A percentile compares a stretch with the other conserved stretches of the same genome.
Conservation (phyloP, 2,329 filamentous ascomycete genomes). For the Penicillium sp. region DNA sequence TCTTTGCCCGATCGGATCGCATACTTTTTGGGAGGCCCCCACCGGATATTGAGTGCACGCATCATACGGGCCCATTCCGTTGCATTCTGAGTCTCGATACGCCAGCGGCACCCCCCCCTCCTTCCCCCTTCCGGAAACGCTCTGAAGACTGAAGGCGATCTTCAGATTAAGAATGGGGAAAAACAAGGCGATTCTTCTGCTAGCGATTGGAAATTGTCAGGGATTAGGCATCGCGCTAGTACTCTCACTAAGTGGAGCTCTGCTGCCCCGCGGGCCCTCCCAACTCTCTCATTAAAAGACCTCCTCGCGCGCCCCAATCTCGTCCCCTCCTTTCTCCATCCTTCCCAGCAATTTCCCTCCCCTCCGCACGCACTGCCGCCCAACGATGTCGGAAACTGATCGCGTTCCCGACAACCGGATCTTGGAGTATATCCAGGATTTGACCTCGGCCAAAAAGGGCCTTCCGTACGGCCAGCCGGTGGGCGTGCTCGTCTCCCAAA, state of each 20-base stretch:
- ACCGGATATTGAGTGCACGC: conserved; percentile 8
- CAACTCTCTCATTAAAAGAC: conserved; percentile 8
- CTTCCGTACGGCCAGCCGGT: conserved; percentile 43
- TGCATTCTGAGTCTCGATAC: neutral
- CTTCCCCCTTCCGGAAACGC: neutral
- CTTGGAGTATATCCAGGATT: conserved; percentile 38
- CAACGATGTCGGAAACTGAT: conserved; percentile 23
- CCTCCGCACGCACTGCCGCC: neutral
- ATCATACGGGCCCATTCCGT: conserved; percentile 3
- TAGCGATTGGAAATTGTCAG: conserved; percentile 12
- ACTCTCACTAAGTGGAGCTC: conserved; percentile 13
- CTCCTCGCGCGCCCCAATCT: conserved; percentile 5
- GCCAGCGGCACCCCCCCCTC: neutral
- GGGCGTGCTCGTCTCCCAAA: conserved; percentile 56
- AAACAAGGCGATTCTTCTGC: conserved; percentile 5
- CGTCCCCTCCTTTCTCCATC: conserved; percentile 1
- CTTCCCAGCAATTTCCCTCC: neutral
- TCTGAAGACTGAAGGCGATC: conserved; percentile 6
- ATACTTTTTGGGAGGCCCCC: conserved; percentile 6
- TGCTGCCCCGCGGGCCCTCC: conserved; percentile 19
- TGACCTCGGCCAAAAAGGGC: conserved; percentile 35
- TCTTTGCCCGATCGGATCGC: conserved; percentile 1
- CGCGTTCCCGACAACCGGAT: conserved; percentile 35
- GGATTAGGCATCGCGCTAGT: conserved; percentile 20
- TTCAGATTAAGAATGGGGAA: neutral